A percentile compares a stretch with the other conserved stretches of the same genome.
Evolutionary conservation across 768 basidiomycete species (phyloP).

Genomic region (Suillus lakei): DNA sequence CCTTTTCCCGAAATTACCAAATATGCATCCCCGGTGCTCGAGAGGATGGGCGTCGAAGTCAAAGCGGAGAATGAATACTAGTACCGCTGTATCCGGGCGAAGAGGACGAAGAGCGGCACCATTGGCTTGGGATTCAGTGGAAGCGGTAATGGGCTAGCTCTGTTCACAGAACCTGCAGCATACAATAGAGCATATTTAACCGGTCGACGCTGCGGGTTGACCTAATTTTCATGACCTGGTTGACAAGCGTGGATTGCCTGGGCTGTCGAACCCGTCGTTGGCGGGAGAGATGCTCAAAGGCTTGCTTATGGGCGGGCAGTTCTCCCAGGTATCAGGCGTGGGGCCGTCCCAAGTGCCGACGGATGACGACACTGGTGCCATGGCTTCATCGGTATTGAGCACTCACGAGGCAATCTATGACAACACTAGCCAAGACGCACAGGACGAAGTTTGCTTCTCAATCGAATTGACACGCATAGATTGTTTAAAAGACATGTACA

Average conservation of each 20-base stretch:
- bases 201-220: conserved; percentile 10
- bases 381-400: conserved; percentile 25
- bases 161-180: too few species aligned
- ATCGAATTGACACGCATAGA: conserved; percentile 92
- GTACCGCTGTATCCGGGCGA: too few species aligned
- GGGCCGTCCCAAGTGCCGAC: conserved; percentile 49
- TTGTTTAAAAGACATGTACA: conserved; percentile 86
- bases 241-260: conserved; percentile 85
- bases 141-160: too few species aligned
- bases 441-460: conserved; percentile 95
- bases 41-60: too few species aligned
- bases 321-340: conserved; percentile 68
- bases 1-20: too few species aligned
- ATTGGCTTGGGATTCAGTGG: too few species aligned
- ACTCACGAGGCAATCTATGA: conserved; percentile 66
- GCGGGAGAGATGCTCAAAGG: conserved; percentile 82
- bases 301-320: conserved; percentile 87
- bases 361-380: conserved; percentile 42
- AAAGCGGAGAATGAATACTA: too few species aligned
- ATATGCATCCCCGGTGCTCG: too few species aligned
- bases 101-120: too few species aligned
- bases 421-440: conserved; percentile 76
- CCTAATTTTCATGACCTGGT: conserved; percentile 51
- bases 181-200: too few species aligned
- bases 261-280: conserved; percentile 76